Conservation (phyloP, 768 basidiomycete species). For the Phaeotremella skinneri region DNA sequence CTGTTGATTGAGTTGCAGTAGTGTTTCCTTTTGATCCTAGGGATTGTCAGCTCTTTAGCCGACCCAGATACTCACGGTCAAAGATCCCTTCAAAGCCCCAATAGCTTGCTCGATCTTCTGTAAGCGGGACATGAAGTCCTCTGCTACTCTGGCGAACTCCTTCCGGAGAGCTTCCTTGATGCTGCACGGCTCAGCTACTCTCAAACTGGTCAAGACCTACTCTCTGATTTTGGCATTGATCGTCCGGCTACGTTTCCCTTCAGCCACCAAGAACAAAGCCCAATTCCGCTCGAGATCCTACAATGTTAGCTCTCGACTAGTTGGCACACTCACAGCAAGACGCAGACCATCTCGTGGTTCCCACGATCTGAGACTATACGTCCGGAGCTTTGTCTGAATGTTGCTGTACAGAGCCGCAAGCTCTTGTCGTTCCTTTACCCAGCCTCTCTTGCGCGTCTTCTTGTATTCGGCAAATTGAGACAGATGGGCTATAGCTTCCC, state of each 20-base stretch:
- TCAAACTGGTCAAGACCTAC: slow-evolving; percentile 56
- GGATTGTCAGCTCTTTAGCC: background rate
- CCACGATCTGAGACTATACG: slow-evolving; percentile 82
- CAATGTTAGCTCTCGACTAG: background rate
- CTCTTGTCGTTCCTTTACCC: slow-evolving; percentile 88
- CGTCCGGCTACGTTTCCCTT: slow-evolving; percentile 70
- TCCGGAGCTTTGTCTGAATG: slow-evolving; percentile 87
- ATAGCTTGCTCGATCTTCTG: slow-evolving; percentile 45
- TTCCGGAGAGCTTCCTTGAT: slow-evolving; percentile 51
- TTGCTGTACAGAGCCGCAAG: slow-evolving; percentile 83
- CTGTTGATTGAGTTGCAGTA: slow-evolving; percentile 40
- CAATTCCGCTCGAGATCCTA: slow-evolving; percentile 76
- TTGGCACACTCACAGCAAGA: slow-evolving; percentile 56
- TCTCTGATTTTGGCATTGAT: slow-evolving; percentile 88
- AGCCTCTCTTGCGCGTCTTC: slow-evolving; percentile 74
- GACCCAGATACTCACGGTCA: slow-evolving; percentile 30
- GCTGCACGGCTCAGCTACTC: slow-evolving; percentile 25
- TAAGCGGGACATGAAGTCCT: slow-evolving; percentile 42
- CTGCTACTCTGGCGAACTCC: slow-evolving; percentile 43
- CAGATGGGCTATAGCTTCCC: slow-evolving; percentile 74
- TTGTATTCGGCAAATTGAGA: slow-evolving; percentile 75
- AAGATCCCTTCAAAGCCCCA: slow-evolving; percentile 35
- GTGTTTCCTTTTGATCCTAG: slow-evolving; percentile 71
- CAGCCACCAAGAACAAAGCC: slow-evolving; percentile 68
- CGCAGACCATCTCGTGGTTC: slow-evolving; percentile 70